Conservation (phyloP, 495 filamentous ascomycete species). For the Penicillium ucsense region DNA sequence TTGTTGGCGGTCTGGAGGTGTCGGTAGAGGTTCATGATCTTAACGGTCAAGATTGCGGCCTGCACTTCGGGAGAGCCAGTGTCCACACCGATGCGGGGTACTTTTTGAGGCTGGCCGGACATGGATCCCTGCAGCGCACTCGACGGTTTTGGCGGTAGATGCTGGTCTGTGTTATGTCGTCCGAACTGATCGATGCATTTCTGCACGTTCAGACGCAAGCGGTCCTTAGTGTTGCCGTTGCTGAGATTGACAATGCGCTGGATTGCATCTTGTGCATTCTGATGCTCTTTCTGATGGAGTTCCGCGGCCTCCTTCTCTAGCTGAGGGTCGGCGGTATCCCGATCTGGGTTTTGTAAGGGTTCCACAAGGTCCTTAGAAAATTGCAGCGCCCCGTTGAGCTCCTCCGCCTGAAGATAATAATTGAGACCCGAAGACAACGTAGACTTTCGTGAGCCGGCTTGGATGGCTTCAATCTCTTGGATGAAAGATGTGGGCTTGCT, state of each 20-base stretch:
- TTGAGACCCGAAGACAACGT: conserved; percentile 45
- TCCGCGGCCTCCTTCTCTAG: conserved; percentile 24
- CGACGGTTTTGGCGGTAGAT: conserved; percentile 47
- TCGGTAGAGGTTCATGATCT: conserved; percentile 73
- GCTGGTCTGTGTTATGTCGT: conserved; percentile 75
- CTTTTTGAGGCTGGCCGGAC: conserved; percentile 32
- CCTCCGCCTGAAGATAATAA: conserved; percentile 56
- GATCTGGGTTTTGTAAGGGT: conserved; percentile 34
- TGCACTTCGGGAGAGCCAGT: conserved; percentile 94
- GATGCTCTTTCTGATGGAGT: conserved; percentile 19
- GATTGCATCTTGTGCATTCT: conserved; percentile 50
- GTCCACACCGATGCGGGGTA: conserved; percentile 71
- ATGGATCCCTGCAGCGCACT: conserved; percentile 17
- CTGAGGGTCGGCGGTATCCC: conserved; percentile 34
- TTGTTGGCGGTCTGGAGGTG: conserved; percentile 43
- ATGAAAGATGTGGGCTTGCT: conserved; percentile 75
- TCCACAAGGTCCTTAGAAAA: conserved; percentile 53
- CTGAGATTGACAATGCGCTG: conserved; percentile 62
- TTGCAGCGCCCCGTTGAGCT: conserved; percentile 53
- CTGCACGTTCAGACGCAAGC: conserved; percentile 65
- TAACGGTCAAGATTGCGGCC: conserved; percentile 90
- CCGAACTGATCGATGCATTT: conserved; percentile 83
- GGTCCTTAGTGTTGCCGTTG: conserved; percentile 67
- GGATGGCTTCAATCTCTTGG: conserved; percentile 58
- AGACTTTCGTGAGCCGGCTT: conserved; percentile 19